Evolutionary conservation across 2,329 filamentous ascomycete genomes (phyloP).

Genomic region (Hymenoscyphus fraxineus): DNA sequence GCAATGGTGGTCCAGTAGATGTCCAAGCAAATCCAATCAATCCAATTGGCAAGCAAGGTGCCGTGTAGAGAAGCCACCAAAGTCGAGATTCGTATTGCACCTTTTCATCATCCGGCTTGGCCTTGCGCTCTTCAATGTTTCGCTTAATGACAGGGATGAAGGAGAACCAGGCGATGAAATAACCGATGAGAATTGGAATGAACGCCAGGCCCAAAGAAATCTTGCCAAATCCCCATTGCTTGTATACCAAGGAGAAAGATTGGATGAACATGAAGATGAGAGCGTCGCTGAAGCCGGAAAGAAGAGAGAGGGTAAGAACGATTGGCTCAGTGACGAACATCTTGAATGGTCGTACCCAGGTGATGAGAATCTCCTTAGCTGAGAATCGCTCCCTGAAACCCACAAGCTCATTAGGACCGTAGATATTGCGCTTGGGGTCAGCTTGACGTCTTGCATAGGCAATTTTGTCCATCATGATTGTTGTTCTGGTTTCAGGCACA

Average conservation of each 20-base stretch:
- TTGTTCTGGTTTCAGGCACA: constrained; percentile 75
- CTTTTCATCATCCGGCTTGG: constrained; percentile 49
- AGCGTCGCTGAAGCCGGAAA: constrained; percentile 69
- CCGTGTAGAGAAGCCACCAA: constrained; percentile 60
- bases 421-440: constrained; percentile 53
- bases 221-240: constrained; percentile 60
- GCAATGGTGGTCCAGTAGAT: constrained; percentile 57
- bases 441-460: constrained; percentile 68
- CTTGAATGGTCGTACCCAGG: constrained; percentile 63
- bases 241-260: constrained; percentile 64
- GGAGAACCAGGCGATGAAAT: constrained; percentile 56
- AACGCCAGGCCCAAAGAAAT: constrained; percentile 58
- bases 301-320: constrained; percentile 64
- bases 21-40: constrained; percentile 69
- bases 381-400: constrained; percentile 57
- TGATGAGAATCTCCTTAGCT: constrained; percentile 50
- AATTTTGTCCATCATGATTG: constrained; percentile 73
- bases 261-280: constrained; percentile 78
- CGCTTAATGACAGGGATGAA: constrained; percentile 56
- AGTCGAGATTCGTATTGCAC: constrained; percentile 69
- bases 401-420: constrained; percentile 69
- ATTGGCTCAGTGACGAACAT: constrained; percentile 75
- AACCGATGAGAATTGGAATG: constrained; percentile 64
- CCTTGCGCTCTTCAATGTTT: constrained; percentile 48
- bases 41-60: constrained; percentile 60